Base-by-base conservation (phyloP, 805 yeast genomes). In the Myxozyma neotropica region DNA sequence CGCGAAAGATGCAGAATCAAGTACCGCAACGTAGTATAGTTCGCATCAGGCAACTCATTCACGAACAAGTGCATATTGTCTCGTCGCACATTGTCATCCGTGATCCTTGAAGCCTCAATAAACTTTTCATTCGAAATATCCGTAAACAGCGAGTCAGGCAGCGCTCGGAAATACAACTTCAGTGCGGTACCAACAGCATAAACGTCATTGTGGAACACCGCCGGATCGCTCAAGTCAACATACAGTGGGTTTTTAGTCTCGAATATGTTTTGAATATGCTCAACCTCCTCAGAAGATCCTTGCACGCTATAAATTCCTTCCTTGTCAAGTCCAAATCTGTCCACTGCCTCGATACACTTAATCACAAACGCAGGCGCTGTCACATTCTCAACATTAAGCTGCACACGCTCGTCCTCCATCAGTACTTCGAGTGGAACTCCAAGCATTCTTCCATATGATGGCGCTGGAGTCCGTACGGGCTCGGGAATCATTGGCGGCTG, bases 271-370 rank as follows among this genome's bases (percentile, higher is more conserved):
- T 81, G 84, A 62, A 93, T 76, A 61, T 85, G 88, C 66, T 86
- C 87, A 12, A 94, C 86, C 42, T 88, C 86, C 6, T 85, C 73
- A 43, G 82, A 83, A 72, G 87, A 89, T 0, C 97, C 97, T 54
- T 88, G 85, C 35, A 89, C 84, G 57, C 97, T 80, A 72, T 94
- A 94, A 36, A 94, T 86, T 0, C 98, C 98, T 71, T 91, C 97
- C 35, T 88, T 77, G 53, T 89, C 86, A 39, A 87, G 72, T 1
- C 99, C 99, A 71, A 87, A 85, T 42, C 80, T 80, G 70, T 94
- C 98, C 36, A 94, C 85, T 6, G 92, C 86, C 64, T 85, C 86
- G 53, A 93, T 88, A 78, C 97, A 92, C 70, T 86, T 89, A 64
- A 86, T 85, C 10, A 94, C 99, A 50, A 94, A 82, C 17, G 87